A percentile compares a stretch with the other conserved stretches of the same genome.
phyloP scores from a whole-genome alignment of 116 monocot genomes.

The Zostera marina region DNA sequence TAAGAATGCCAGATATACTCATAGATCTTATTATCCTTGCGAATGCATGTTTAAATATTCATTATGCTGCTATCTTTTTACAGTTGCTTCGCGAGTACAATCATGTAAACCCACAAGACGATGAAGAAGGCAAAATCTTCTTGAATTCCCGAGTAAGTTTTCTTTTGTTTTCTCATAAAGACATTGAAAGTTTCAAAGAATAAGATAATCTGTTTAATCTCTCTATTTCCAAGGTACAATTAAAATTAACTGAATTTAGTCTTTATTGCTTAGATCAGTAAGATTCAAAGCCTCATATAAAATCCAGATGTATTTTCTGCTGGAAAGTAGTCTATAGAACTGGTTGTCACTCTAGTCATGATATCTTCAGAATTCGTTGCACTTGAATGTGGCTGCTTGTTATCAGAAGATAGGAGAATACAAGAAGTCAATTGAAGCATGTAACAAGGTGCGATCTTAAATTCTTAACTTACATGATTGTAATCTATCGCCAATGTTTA shows the following conservation, averaged over 20 bases:
- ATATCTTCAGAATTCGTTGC: conserved; percentile 58
- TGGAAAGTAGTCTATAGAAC: not conserved
- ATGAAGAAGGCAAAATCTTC: conserved; percentile 84
- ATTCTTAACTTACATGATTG: not conserved
- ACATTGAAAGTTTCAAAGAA: not conserved
- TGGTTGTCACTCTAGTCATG: conserved; percentile 3
- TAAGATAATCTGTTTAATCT: too few species aligned
- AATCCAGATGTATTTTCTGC: not conserved
- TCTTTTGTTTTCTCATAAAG: not conserved
- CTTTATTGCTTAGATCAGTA: too few species aligned
- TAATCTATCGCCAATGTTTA: not conserved
- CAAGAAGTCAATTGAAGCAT: conserved; percentile 74
- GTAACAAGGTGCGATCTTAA: conserved; percentile 56
- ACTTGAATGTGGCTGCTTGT: conserved; percentile 92
- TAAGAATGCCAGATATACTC: not conserved
- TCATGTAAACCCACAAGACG: conserved; percentile 91
- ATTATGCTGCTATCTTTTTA: not conserved
- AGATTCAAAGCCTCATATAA: not conserved
- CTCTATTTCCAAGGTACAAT: too few species aligned
- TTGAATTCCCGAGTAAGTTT: conserved; percentile 74
- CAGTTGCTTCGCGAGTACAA: conserved; percentile 92
- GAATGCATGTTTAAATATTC: not conserved
- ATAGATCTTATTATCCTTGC: not conserved
- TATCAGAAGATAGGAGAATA: conserved; percentile 80
- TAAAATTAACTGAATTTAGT: too few species aligned